Percentiles rank a stretch among this genome's conserved stretches.
phyloP scores from a whole-genome alignment of 2,329 filamentous ascomycete genomes.

The Neurospora sp. region DNA sequence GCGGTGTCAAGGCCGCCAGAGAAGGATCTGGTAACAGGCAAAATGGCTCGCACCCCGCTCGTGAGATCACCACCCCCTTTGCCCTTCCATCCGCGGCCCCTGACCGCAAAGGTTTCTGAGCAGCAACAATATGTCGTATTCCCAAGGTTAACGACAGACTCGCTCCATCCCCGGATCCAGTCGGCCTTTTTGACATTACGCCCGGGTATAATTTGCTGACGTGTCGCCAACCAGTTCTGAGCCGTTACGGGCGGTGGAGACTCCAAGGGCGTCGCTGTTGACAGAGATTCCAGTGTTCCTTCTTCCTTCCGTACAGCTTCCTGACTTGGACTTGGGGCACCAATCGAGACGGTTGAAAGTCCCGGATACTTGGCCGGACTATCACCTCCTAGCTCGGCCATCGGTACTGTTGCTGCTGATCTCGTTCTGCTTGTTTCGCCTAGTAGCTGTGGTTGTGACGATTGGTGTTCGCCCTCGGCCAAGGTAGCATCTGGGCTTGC shows the following conservation, averaged over 20 bases:
- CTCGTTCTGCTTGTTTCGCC: neutral
- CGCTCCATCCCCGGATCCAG: slow-evolving; percentile 20
- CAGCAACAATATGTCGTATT: slow-evolving; percentile 18
- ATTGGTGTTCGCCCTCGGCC: slow-evolving; percentile 1
- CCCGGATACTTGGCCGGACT: neutral
- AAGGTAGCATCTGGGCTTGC: slow-evolving; percentile 4
- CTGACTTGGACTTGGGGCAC: neutral
- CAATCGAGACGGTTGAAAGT: neutral
- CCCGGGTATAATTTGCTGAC: slow-evolving; percentile 16
- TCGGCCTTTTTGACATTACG: slow-evolving; percentile 16
- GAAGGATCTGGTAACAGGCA: slow-evolving; percentile 4
- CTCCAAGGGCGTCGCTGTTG: neutral
- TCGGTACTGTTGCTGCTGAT: neutral
- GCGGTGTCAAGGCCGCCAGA: slow-evolving; percentile 3
- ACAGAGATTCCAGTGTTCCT: neutral
- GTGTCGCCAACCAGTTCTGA: slow-evolving; percentile 15
- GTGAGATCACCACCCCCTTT: slow-evolving; percentile 10
- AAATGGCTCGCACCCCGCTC: slow-evolving; percentile 11
- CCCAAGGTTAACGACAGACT: slow-evolving; percentile 14
- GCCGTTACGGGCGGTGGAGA: slow-evolving; percentile 2
- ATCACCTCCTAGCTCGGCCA: neutral
- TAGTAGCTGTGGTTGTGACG: neutral
- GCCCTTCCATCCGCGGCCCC: slow-evolving; percentile 3
- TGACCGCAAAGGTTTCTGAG: slow-evolving; percentile 11
- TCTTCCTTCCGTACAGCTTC: neutral